A percentile compares a stretch with the other conserved stretches of the same genome.
Conservation (phyloP, 1,284 basidiomycete genomes). For the Cryptococcus deneoformans region DNA sequence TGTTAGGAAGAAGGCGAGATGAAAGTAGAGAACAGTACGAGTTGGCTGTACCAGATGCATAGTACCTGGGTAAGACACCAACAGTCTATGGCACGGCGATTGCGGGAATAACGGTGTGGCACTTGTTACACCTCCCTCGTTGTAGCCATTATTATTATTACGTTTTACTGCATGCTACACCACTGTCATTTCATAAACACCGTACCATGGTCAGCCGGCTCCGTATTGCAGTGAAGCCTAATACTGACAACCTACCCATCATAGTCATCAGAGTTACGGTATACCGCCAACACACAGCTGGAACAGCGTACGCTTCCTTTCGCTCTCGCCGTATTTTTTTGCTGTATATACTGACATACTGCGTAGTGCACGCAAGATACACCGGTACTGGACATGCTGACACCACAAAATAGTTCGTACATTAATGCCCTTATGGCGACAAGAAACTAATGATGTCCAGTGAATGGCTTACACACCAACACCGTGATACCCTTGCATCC, state of each 20-base stretch:
- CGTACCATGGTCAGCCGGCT: no score
- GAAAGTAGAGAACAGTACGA: background rate
- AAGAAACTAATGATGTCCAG: conserved; percentile 51
- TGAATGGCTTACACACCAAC: conserved; percentile 97
- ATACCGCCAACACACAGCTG: conserved; percentile 89
- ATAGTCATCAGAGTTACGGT: conserved; percentile 71
- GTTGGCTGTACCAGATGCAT: background rate
- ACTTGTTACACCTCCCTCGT: no score
- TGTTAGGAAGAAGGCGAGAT: background rate
- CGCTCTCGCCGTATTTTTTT: no score
- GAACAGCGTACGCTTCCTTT: conserved; percentile 69
- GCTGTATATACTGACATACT: background rate
- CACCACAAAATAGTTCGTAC: conserved; percentile 81
- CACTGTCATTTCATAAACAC: no score
- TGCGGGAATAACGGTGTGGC: no score
- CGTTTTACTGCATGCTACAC: no score
- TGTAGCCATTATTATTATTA: no score
- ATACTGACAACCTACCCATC: background rate
- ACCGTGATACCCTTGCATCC: conserved; percentile 87
- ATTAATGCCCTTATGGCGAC: background rate
- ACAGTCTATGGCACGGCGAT: no score
- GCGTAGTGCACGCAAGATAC: conserved; percentile 87
- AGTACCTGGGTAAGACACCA: background rate
- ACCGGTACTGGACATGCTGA: conserved; percentile 95
- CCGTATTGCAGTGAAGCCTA: no score